Base-by-base conservation (phyloP, 306 rosid genomes). In the Prinsepia uniflora region DNA sequence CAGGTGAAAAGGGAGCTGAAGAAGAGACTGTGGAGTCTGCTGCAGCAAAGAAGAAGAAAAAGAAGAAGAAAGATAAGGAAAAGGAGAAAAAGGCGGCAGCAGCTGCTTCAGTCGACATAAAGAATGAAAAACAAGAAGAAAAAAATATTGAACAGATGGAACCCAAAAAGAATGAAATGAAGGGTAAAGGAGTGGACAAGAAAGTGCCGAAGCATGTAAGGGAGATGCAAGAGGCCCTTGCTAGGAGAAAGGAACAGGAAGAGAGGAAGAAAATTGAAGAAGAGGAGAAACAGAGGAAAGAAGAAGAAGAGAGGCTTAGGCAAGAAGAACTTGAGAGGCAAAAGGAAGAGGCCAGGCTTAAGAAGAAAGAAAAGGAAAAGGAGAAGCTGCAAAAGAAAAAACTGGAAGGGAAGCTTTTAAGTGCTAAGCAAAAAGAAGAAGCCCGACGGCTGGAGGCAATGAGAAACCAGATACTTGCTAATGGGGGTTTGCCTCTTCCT, bases 141-240 rank as follows among this genome's bases (percentile, higher is more conserved):
- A 73, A 46, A 30, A 79, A 86, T 65, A 56, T 46, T n/a, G 97
- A 88, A 63, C 65, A 1, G 2, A 45, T 50, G 36, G 94, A 85
- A 66, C 49, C 90, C 44, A 93, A 90, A 79, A 92, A 90, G 83
- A 92, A 79, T 50, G 91, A 87, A 6, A 79, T 79, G 7, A 94
- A 90, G 79, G 67, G 87, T 53, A 94, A 90, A 87, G 88, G 81
- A 20, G 81, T 75, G 5, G 98, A 90, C 77, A 94, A 90, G 90
- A 94, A 94, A 80, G 71, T 94, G 69, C 99, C 99, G 56, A 94
- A 94, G 83, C 99, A 94, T 86, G 97, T 94, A 30, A 91, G 97
- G 84, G 99, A 94, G 86, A 94, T 91, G 95, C 97, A 87, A 82
- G 99, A 94, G 81, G 92, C 92, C 62, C 75, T 94, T 49, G 96